Conservation (phyloP, 1,284 basidiomycete species). For the Naganishia albida region DNA sequence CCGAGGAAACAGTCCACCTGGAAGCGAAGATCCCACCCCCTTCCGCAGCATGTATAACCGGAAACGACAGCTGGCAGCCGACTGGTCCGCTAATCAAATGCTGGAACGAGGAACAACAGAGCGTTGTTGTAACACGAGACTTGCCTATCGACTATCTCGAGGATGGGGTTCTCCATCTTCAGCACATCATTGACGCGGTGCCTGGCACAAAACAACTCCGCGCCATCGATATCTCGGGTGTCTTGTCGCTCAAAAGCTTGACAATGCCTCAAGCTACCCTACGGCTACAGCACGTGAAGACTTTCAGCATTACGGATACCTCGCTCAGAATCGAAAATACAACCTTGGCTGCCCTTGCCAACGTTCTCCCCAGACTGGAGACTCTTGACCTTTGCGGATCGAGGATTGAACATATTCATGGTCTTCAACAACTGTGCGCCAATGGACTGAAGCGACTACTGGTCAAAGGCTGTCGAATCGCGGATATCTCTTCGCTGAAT, state of each 20-base stretch:
- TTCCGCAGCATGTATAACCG: no score
- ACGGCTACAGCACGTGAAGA: neutral
- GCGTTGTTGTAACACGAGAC: slow-evolving; percentile 3
- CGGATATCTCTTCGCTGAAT: slow-evolving; percentile 18
- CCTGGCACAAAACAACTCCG: neutral
- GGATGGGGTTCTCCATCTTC: slow-evolving; percentile 14
- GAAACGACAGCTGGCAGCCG: neutral
- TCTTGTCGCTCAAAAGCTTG: slow-evolving; percentile 19
- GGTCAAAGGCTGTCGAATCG: slow-evolving; percentile 26
- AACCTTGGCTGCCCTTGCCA: slow-evolving; percentile 5
- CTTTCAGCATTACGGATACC: slow-evolving; percentile 25
- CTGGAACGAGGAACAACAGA: slow-evolving; percentile 13
- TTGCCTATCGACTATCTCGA: slow-evolving; percentile 5
- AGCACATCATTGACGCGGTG: slow-evolving; percentile 14
- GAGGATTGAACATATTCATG: slow-evolving; percentile 25
- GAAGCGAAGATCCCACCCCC: neutral
- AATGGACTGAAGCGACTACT: slow-evolving; percentile 27
- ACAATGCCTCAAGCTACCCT: slow-evolving; percentile 3
- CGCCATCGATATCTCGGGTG: slow-evolving; percentile 3
- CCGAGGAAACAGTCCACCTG: neutral
- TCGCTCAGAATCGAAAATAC: slow-evolving; percentile 7
- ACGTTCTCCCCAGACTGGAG: slow-evolving; percentile 21
- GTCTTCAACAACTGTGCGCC: slow-evolving; percentile 7
- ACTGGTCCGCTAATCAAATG: slow-evolving; percentile 4
- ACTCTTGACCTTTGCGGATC: slow-evolving; percentile 31